These are phyloP conservation scores for Penicillium tannophilum DNA, from an alignment of 495 filamentous ascomycete species.

Conservation along the genomic window DNA sequence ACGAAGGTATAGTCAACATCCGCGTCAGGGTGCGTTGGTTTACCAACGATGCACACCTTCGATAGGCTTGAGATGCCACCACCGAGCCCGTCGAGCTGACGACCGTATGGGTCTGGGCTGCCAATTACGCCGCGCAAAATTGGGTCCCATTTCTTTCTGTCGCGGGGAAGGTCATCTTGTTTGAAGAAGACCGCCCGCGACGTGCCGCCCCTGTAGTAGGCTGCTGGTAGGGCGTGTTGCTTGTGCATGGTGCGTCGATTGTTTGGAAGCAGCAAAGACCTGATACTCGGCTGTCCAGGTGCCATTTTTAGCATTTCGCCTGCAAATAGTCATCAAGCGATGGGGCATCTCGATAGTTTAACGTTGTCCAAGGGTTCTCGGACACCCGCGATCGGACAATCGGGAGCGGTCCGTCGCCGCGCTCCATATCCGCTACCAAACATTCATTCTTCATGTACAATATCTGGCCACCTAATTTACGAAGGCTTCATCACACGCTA, in stretches of 20 bases:
- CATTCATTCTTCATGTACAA: neutral
- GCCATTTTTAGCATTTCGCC: neutral
- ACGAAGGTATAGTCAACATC: slow-evolving; percentile 77
- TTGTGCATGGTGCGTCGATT: slow-evolving; percentile 3
- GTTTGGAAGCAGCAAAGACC: neutral
- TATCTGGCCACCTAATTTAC: no score
- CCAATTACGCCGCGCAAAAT: slow-evolving; percentile 68
- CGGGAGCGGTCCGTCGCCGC: neutral
- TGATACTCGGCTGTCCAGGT: neutral
- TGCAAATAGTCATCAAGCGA: neutral
- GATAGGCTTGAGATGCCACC: slow-evolving; percentile 69
- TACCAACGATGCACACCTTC: slow-evolving; percentile 67
- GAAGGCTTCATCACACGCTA: no score
- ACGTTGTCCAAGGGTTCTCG: neutral
- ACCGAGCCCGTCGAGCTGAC: slow-evolving; percentile 74
- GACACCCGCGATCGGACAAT: neutral
- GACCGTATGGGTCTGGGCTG: slow-evolving; percentile 66
- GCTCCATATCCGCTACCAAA: neutral
- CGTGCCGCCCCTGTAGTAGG: slow-evolving; percentile 75
- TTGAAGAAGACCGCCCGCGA: slow-evolving; percentile 68
- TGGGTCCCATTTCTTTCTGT: slow-evolving; percentile 50
- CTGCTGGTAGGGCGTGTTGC: slow-evolving; percentile 55
- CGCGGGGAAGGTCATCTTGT: slow-evolving; percentile 50
- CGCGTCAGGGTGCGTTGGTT: slow-evolving; percentile 47
- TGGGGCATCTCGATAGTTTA: neutral